Evolutionary conservation across 2,329 filamentous ascomycete genomes (phyloP).

Genomic region (Ascochyta fabae): DNA sequence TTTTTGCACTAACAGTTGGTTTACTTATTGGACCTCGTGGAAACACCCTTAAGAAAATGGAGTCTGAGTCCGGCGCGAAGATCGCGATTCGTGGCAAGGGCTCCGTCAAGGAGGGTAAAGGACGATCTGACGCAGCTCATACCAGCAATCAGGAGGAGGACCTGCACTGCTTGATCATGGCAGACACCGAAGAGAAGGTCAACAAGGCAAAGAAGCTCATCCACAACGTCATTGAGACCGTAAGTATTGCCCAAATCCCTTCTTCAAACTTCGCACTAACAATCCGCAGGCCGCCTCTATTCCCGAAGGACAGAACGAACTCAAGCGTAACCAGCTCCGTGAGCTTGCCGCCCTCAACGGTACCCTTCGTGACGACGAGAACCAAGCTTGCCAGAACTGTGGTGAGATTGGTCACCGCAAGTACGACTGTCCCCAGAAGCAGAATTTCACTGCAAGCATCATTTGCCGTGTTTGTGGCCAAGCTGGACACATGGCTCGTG

Average conservation of each 20-base stretch:
- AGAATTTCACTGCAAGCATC: slow-evolving; percentile 98
- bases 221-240: slow-evolving; percentile 98
- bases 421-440: slow-evolving; percentile 96
- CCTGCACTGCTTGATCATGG: slow-evolving; percentile 98
- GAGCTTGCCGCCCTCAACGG: slow-evolving; percentile 98
- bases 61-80: slow-evolving; percentile 94
- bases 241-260: slow-evolving; percentile 58
- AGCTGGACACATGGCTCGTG: slow-evolving; percentile 96
- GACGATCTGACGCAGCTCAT: slow-evolving; percentile 97
- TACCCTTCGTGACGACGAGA: slow-evolving; percentile 98
- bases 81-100: slow-evolving; percentile 99
- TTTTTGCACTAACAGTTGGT: slow-evolving; percentile 89
- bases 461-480: slow-evolving; percentile 98
- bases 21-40: slow-evolving; percentile 99
- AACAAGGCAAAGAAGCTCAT: slow-evolving; percentile 99
- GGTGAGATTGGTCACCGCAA: slow-evolving; percentile 99
- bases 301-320: slow-evolving; percentile 96
- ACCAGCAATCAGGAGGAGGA: slow-evolving; percentile 99
- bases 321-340: slow-evolving; percentile 97
- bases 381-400: slow-evolving; percentile 98
- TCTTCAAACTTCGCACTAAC: slow-evolving; percentile 39
- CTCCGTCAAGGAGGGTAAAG: slow-evolving; percentile 99
- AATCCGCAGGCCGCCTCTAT: slow-evolving; percentile 85
- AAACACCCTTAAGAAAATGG: slow-evolving; percentile 99
- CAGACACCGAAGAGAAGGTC: slow-evolving; percentile 98